Base-by-base conservation (phyloP, 75 land plant genomes). In the Isoetes taiwanensis region DNA sequence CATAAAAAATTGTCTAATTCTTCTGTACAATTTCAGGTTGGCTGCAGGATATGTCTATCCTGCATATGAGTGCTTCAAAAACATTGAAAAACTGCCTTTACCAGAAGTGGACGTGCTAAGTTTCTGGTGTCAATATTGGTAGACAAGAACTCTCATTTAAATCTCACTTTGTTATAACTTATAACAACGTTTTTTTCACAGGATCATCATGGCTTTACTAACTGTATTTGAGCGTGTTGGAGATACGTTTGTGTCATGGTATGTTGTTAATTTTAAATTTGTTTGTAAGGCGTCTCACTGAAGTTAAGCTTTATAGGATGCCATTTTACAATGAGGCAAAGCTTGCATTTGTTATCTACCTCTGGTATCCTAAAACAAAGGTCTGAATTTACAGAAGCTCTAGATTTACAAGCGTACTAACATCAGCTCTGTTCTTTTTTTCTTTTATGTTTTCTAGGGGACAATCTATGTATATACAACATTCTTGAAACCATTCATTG, bases 361-460 rank as follows among this genome's bases (percentile, higher is more conserved):
- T 78, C 32, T 74, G 81, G 81, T 61, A 70, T 53, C 78, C 81
- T 28, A 78, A 70, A 43, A 69, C 80, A 43, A 28, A 28, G 57
- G 33, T 28, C 16, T 35, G n/a, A n/a, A n/a, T n/a, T n/a, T n/a
- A n/a, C n/a, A n/a, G n/a, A n/a, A n/a, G n/a, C n/a, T n/a, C n/a
- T n/a, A n/a, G n/a, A n/a, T n/a, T n/a, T n/a, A n/a, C n/a, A n/a
- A n/a, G n/a, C n/a, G n/a, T n/a, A n/a, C n/a, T n/a, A n/a, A n/a
- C n/a, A n/a, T n/a, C n/a, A n/a, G n/a, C n/a, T n/a, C n/a, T n/a
- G n/a, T n/a, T n/a, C n/a, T n/a, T n/a, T n/a, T n/a, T n/a, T n/a
- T n/a, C n/a, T n/a, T n/a, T n/a, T n/a, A n/a, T n/a, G n/a, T n/a
- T n/a, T n/a, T n/a, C 19, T n/a, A n/a, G n/a, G n/a, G n/a, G n/a